These are phyloP conservation scores for Isatis tinctoria DNA, from an alignment of 345 rosid species.

Conservation along the genomic window DNA sequence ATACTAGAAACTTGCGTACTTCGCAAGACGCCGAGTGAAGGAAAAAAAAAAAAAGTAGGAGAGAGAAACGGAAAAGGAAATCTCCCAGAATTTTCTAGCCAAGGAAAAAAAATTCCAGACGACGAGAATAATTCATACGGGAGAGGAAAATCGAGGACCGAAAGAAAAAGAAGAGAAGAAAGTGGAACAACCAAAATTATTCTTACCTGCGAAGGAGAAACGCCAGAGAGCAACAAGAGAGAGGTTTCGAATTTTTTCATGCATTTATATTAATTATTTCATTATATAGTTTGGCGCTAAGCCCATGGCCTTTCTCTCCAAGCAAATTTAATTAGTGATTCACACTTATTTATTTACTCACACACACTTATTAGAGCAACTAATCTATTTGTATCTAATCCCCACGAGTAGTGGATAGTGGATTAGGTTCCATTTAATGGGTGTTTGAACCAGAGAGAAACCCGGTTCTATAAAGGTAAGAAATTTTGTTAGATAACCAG, in stretches of 20 bases:
- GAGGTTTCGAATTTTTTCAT: conserved; percentile 30
- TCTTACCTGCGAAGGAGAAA: conserved; percentile 35
- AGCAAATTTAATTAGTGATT: not conserved
- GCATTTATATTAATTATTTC: conserved; percentile 16
- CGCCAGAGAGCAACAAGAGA: not conserved
- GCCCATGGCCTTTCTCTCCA: conserved; percentile 13
- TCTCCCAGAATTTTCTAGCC: not conserved
- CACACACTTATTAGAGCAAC: not conserved
- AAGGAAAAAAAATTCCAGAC: not conserved
- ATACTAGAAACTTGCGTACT: conserved; percentile 28
- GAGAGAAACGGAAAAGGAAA: conserved; percentile 9
- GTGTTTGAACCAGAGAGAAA: not conserved
- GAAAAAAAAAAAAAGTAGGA: conserved; percentile 17
- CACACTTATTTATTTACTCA: not conserved
- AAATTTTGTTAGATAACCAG: not conserved
- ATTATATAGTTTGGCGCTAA: not conserved
- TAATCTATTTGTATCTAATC: not conserved
- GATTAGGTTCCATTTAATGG: not conserved
- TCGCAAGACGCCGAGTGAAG: conserved; percentile 18
- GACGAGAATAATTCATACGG: not conserved
- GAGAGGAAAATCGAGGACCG: not conserved
- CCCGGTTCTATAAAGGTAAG: not conserved
- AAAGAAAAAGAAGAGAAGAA: not conserved
- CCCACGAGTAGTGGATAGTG: not conserved
- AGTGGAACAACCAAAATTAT: conserved; percentile 3